Percentiles rank a stretch among this genome's conserved stretches.
These are phyloP conservation scores for Fusarium coicis DNA, from an alignment of 2,329 filamentous ascomycete genomes.

Conservation along the genomic window DNA sequence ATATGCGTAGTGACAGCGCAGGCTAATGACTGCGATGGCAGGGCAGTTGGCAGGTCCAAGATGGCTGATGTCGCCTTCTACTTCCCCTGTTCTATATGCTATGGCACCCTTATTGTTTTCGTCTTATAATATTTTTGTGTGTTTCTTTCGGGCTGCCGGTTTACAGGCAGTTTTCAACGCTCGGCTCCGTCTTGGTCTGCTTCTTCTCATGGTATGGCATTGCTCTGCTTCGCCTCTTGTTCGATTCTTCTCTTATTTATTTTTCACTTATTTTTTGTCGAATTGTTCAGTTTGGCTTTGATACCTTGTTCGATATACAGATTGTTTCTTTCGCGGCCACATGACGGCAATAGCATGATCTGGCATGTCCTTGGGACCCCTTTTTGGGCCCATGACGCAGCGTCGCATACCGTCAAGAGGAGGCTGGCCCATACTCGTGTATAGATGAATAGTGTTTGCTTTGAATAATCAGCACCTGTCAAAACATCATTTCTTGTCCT, in stretches of 20 bases:
- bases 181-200: slow-evolving; percentile 15
- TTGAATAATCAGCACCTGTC: slow-evolving; percentile 48
- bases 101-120: slow-evolving; percentile 51
- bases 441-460: slow-evolving; percentile 51
- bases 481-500: slow-evolving; percentile 13
- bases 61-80: slow-evolving; percentile 55
- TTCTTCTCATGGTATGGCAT: slow-evolving; percentile 22
- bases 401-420: slow-evolving; percentile 37
- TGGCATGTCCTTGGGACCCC: slow-evolving; percentile 25
- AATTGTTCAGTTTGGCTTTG: slow-evolving; percentile 48
- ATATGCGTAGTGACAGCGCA: slow-evolving; percentile 48
- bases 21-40: slow-evolving; percentile 58
- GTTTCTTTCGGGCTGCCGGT: slow-evolving; percentile 8
- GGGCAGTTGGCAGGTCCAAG: slow-evolving; percentile 64
- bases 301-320: slow-evolving; percentile 72
- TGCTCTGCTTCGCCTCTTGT: slow-evolving; percentile 36
- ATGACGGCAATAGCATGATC: slow-evolving; percentile 37
- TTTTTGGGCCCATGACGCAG: slow-evolving; percentile 13
- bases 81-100: slow-evolving; percentile 53
- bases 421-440: slow-evolving; percentile 49
- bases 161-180: slow-evolving; percentile 17
- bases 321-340: slow-evolving; percentile 47
- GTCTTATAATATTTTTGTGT: slow-evolving; percentile 44
- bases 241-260: slow-evolving; percentile 43
- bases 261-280: slow-evolving; percentile 35